Base-by-base conservation (phyloP, 2,329 filamentous ascomycete species). In the Penicillium sumatraense region DNA sequence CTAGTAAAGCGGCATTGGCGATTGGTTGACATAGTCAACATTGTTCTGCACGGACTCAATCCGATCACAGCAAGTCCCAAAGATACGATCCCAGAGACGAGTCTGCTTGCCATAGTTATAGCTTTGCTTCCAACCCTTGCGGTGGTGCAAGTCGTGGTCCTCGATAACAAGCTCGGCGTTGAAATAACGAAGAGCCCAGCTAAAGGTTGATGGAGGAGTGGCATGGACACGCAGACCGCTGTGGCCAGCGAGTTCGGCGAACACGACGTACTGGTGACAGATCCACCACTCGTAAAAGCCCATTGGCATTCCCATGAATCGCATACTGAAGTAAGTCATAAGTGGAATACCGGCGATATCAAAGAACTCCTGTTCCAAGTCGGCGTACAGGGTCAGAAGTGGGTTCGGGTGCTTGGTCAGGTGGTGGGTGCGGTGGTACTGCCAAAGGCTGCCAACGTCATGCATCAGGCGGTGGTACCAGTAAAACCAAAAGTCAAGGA, bases 401-500 rank as follows among this genome's bases (percentile, higher is more conserved):
- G 64, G 64, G 52, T 66, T 66, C 11, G 64, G 64, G 35, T 67
- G 64, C 38, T 67, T 67, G 13, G 64, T 67, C 10, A 67, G 59
- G 23, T 67, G 64, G 59, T 67, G 64, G 13, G 63, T 67, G 16
- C 64, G 63, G 51, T 67, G 64, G 55, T 62, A 67, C 36, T 67
- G 57, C 64, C 64, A 67, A 11, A 67, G 51, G 2, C 53, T 51
- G 46, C 48, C 57, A 21, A 66, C 50, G 16, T 66, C 63, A 26
- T 67, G 65, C 59, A 66, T 66, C 2, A 60, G n/a, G 0, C 65
- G 63, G 38, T 67, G 65, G 50, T 67, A 67, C 65, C 63, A 67
- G 54, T 67, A 67, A 54, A 67, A 67, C 64, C 64, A 67, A 54
- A 67, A 67, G 46, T 67, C 65, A 56, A 67, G 59, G 57, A 64